A percentile compares a stretch with the other conserved stretches of the same genome.
Evolutionary conservation across 2,329 filamentous ascomycete species (phyloP).

Genomic region (Sclerotiophoma versabilis): DNA sequence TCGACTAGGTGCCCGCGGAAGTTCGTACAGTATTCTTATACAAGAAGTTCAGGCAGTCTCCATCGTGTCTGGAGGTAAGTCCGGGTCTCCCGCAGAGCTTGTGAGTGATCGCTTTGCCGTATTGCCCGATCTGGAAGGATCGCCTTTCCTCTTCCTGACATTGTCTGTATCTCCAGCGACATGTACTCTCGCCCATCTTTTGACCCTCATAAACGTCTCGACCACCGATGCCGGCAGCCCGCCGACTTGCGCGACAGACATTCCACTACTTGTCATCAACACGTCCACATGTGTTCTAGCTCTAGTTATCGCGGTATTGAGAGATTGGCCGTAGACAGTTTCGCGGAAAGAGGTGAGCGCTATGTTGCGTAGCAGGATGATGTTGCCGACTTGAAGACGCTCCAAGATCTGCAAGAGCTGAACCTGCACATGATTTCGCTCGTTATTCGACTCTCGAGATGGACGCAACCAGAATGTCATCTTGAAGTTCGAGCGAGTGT

Average conservation of each 20-base stretch:
- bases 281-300: constrained; percentile 70
- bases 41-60: constrained; percentile 23
- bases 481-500: constrained; percentile 80
- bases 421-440: constrained; percentile 31
- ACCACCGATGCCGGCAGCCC: constrained; percentile 58
- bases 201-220: constrained; percentile 70
- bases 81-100: constrained; percentile 24
- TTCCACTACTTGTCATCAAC: constrained; percentile 64
- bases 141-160: constrained; percentile 31
- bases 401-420: constrained; percentile 52
- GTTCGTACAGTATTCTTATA: background rate
- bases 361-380: constrained; percentile 80
- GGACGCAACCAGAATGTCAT: constrained; percentile 82
- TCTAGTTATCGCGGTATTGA: constrained; percentile 74
- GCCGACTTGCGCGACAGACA: constrained; percentile 56
- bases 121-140: constrained; percentile 2
- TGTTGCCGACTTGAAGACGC: constrained; percentile 71
- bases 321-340: constrained; percentile 83
- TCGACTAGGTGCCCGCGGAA: background rate
- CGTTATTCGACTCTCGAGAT: constrained; percentile 16
- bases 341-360: constrained; percentile 77
- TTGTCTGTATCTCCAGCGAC: constrained; percentile 55
- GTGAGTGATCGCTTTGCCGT: constrained; percentile 21
- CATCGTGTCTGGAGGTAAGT: constrained; percentile 44
- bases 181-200: constrained; percentile 77